Evolutionary conservation across 225 moss, liverwort and hornwort genomes (phyloP), one percentile per base, ranked within the genome.

Genomic region (Rhytidiadelphus loreus): DNA sequence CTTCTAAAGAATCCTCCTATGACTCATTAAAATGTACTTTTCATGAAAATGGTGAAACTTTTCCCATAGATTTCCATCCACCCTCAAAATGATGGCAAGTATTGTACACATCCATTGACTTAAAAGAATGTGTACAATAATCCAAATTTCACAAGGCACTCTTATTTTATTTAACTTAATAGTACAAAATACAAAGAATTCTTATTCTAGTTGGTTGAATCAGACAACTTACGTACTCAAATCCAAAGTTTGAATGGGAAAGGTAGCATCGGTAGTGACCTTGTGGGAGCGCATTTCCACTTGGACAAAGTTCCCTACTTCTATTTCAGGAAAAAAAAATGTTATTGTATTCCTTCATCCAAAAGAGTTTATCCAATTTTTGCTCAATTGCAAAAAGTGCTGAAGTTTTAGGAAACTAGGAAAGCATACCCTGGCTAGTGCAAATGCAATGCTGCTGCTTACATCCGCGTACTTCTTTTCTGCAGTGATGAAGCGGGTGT

Each of bases 61-160:
- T 10, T 35, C 1, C 1, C 35, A 19, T 19, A 65, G n/a, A n/a
- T 35, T 6, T 35, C 2, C 3, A 0, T 19, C 10, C 6, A 35
- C 11, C 35, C 1, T 65, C 10, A 35, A 35, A 11, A 35, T 65
- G 6, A 19, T 35, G 17, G 2, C 33, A 63, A 33, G 5, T 63
- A 8, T 33, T 33, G 15, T 65, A 35, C 6, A 35, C 6, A 35
- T 19, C 10, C 8, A 19, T 19, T 7, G 37, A 7, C 21, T 66
- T 65, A 20, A 6, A 35, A 65, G 6, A 65, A 65, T 37, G 35
- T 35, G 6, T 19, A 10, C 10, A 65, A 11, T 11, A 10, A 1
- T 65, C 2, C 10, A 35, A 65, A 65, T 35, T 65, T 65, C 3
- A 18, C 10, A 18, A 19, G 10, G 16, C 19, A 32, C 4, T 62